These are phyloP conservation scores for Fraxinus ornus DNA, from an alignment of 305 asterid genomes.

Conservation along the genomic window DNA sequence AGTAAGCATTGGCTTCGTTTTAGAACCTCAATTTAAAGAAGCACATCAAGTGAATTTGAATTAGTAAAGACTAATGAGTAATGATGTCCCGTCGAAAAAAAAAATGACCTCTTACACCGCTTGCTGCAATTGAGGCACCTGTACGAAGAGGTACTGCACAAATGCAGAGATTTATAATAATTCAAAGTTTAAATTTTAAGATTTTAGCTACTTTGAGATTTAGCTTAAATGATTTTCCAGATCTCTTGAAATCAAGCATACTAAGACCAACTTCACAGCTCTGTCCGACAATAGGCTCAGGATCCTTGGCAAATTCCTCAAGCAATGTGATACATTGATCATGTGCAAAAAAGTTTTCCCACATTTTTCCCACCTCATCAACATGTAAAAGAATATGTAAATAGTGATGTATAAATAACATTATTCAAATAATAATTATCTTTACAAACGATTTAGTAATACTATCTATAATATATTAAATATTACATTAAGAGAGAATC, in stretches of 20 bases:
- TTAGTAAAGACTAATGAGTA: background rate
- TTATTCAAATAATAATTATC: no score
- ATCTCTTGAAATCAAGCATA: constrained; percentile 66
- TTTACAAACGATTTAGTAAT: no score
- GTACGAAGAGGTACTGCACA: constrained; percentile 57
- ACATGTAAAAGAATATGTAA: no score
- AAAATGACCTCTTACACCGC: constrained; percentile 12
- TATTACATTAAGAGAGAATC: no score
- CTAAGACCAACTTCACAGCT: constrained; percentile 91
- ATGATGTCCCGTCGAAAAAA: background rate
- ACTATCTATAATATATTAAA: no score
- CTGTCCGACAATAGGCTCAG: constrained; percentile 80
- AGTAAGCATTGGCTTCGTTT: background rate
- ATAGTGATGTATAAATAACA: no score
- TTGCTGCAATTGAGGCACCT: constrained; percentile 48
- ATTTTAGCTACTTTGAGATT: background rate
- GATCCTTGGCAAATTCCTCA: constrained; percentile 69
- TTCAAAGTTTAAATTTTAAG: background rate
- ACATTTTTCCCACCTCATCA: no score
- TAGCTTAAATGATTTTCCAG: constrained; percentile 78
- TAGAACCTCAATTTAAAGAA: background rate
- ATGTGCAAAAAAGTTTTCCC: constrained; percentile 27
- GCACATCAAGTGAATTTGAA: background rate
- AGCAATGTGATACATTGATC: constrained; percentile 57
- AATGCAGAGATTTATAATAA: constrained; percentile 1